phyloP scores from a whole-genome alignment of 1,284 basidiomycete species.

The Trametes polyzona region DNA sequence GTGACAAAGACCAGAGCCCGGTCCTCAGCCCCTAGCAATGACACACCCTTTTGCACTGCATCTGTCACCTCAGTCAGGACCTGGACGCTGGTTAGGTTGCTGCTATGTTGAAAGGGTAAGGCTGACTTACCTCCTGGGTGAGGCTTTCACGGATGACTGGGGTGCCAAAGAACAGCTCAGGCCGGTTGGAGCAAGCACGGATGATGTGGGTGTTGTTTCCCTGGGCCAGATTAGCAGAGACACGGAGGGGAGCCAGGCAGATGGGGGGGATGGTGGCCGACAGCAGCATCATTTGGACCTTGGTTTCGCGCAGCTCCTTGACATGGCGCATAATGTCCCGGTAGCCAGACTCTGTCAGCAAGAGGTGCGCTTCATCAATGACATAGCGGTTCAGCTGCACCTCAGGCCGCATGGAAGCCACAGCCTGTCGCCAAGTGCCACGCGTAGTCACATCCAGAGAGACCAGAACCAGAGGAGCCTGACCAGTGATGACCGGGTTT shows the following conservation, averaged over 20 bases:
- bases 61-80: no score
- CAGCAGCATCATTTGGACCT: conserved; percentile 1
- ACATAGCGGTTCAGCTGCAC: conserved; percentile 3
- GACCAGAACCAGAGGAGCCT: background rate
- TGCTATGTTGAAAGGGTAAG: no score
- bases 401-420: background rate
- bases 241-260: background rate
- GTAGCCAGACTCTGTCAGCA: conserved; percentile 5
- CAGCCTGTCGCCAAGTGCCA: conserved; percentile 1
- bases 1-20: conserved; percentile 4
- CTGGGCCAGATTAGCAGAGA: background rate
- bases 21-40: background rate
- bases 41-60: no score
- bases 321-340: conserved; percentile 4
- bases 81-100: no score
- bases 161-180: background rate
- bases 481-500: background rate
- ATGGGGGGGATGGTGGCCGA: conserved; percentile 8
- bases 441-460: conserved; percentile 2
- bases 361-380: conserved; percentile 8
- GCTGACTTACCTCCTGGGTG: background rate
- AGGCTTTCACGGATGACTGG: background rate
- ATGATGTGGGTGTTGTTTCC: background rate
- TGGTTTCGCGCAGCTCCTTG: background rate
- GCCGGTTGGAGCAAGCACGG: conserved; percentile 7